Evolutionary conservation across 805 yeast species (phyloP), one percentile per base, ranked within the genome.

Genomic region (Saccharomycopsis fermentans): DNA sequence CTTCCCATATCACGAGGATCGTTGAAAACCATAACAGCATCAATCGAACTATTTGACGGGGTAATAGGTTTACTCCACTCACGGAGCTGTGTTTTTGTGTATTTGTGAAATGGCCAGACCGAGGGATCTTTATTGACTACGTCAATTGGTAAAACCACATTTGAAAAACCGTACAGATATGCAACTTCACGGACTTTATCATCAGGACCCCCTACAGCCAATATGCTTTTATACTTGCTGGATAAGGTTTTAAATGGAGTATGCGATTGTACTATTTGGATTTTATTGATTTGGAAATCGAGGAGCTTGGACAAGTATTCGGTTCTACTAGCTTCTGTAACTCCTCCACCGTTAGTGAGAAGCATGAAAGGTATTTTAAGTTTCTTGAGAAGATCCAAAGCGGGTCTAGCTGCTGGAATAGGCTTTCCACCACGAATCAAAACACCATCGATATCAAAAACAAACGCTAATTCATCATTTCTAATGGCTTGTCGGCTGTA

Each of bases 321-420:
- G 1, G 83, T 81, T 51, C 96, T 74, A n/a, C 75, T 77, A 4
- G 66, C 61, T 66, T 90, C 97, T 12, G 79, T 71, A 35, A 77
- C 77, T 1, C 97, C 97, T 6, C 97, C 97, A 19, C 97, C 97
- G 69, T 91, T 90, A 6, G 97, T 90, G 68, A 91, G 75, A 48
- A 91, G 68, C n/a, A 90, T 81, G 72, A 82, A 91, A 1, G 97
- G 96, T 6, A 90, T 74, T 19, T 77, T 75, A 24, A 77, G 67
- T 6, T 75, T 62, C 51, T 83, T 73, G 52, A 91, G 73, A 17
- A 80, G 68, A 53, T 74, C 68, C 34, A 87, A 71, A 0, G 96
- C 86, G 17, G 76, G 76, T 12, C 72, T 73, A 1, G 96, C 96
- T 51, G 75, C 76, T 1, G 82, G 81, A 53, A 90, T 80, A 1